These are phyloP conservation scores for Fusarium virguliforme DNA, from an alignment of 2,329 filamentous ascomycete species.

Conservation along the genomic window DNA sequence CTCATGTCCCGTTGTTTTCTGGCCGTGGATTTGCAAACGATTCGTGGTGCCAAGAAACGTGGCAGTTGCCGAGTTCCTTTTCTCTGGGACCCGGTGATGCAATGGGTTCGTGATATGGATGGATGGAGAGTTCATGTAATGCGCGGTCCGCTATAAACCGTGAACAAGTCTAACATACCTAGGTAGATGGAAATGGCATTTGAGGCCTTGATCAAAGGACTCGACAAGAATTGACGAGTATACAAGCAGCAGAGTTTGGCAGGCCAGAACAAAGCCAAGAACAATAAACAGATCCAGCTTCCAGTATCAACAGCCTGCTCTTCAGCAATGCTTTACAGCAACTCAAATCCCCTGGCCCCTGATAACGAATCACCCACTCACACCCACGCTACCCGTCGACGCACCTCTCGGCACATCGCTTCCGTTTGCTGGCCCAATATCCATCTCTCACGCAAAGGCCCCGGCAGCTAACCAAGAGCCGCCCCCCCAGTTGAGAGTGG, in stretches of 20 bases:
- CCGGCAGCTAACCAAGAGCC: conserved; percentile 33
- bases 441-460: conserved; percentile 14
- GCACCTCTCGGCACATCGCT: conserved; percentile 45
- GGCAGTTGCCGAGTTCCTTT: conserved; percentile 42
- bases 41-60: conserved; percentile 36
- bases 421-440: conserved; percentile 35
- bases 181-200: background rate
- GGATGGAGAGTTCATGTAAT: background rate
- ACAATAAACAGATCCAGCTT: background rate
- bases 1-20: conserved; percentile 10
- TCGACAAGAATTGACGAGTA: background rate
- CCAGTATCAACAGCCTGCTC: background rate
- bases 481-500: conserved; percentile 5
- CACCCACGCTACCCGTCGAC: conserved; percentile 33
- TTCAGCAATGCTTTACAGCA: too few relatives aligned
- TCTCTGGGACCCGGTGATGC: conserved; percentile 16
- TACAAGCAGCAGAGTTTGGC: background rate
- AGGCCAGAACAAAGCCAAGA: background rate
- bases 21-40: background rate
- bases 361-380: conserved; percentile 24
- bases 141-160: background rate
- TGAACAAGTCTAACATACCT: background rate
- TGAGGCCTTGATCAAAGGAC: background rate
- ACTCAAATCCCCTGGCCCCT: conserved; percentile 19
- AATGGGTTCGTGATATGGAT: background rate